Conservation (phyloP, 2,329 filamentous ascomycete genomes). For the Orbilia oligospora region DNA sequence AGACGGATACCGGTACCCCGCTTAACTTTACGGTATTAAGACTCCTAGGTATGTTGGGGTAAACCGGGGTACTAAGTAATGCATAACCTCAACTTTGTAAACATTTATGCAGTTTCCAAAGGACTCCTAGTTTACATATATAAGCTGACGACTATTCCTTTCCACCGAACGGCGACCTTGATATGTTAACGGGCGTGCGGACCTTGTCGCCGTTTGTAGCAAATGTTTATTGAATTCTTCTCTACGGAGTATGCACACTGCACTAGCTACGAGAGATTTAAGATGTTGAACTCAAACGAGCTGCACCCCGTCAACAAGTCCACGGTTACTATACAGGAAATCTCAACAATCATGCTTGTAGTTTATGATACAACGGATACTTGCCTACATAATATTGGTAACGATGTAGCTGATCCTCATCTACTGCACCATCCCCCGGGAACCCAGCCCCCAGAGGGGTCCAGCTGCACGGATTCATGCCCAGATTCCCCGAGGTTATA, state of each 20-base stretch:
- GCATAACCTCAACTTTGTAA: neutral
- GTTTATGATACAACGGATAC: neutral
- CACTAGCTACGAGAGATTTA: no score
- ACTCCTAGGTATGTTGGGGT: neutral
- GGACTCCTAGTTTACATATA: neutral
- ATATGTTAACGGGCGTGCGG: slow-evolving; percentile 2
- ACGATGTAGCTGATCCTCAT: neutral
- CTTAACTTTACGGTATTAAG: slow-evolving; percentile 6
- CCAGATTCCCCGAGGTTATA: neutral
- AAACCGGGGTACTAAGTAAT: neutral
- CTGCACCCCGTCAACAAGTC: neutral
- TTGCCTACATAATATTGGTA: neutral
- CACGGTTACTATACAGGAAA: neutral
- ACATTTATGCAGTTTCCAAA: neutral
- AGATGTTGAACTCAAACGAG: neutral
- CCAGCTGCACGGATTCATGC: neutral
- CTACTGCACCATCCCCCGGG: neutral
- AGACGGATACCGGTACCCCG: slow-evolving; percentile 8
- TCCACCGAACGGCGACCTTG: slow-evolving; percentile 6
- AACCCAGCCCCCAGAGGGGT: neutral
- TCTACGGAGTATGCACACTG: no score
- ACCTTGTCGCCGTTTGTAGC: neutral
- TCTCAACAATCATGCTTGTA: neutral
- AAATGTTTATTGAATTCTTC: neutral
- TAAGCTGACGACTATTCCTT: slow-evolving; percentile 16